A percentile compares a stretch with the other conserved stretches of the same genome.
These are phyloP conservation scores for Misopates orontium DNA, from an alignment of 257 asterid species.

Conservation along the genomic window DNA sequence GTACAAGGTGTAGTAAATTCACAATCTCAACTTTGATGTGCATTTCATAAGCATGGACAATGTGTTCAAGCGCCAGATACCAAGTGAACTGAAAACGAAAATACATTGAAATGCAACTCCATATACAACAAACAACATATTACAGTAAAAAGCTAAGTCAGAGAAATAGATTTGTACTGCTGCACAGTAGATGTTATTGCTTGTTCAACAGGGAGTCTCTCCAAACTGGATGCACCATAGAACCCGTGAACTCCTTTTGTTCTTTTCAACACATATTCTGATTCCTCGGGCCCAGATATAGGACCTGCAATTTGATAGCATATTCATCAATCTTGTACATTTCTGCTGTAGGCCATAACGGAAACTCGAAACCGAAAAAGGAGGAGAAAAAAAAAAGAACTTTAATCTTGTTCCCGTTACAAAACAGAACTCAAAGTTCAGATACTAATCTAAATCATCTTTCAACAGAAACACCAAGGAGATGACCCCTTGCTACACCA, in stretches of 20 bases:
- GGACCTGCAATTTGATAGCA: slow-evolving; percentile 70
- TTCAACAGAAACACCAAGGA: too few relatives aligned
- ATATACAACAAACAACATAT: not conserved
- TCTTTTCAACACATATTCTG: slow-evolving; percentile 82
- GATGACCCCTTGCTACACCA: not conserved
- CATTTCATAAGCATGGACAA: not conserved
- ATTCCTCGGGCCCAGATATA: slow-evolving; percentile 75
- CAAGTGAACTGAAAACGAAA: not conserved
- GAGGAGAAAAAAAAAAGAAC: too few relatives aligned
- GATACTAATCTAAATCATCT: too few relatives aligned
- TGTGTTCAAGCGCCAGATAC: not conserved
- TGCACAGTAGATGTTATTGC: slow-evolving; percentile 75
- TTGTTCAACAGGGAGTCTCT: slow-evolving; percentile 94
- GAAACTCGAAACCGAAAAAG: too few relatives aligned
- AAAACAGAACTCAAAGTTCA: too few relatives aligned
- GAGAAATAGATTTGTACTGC: slow-evolving; percentile 75
- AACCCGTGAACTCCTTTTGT: slow-evolving; percentile 91
- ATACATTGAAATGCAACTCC: not conserved
- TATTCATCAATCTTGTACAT: slow-evolving; percentile 1
- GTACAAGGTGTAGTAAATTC: not conserved
- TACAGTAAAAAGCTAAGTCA: slow-evolving; percentile 30
- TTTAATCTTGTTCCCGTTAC: not conserved
- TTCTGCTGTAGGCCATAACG: slow-evolving; percentile 1
- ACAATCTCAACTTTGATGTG: slow-evolving; percentile 6
- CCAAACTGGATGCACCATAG: slow-evolving; percentile 95